A percentile compares a stretch with the other conserved stretches of the same genome.
phyloP scores from a whole-genome alignment of 1,284 basidiomycete genomes.

The Cryptococcus sp. region DNA sequence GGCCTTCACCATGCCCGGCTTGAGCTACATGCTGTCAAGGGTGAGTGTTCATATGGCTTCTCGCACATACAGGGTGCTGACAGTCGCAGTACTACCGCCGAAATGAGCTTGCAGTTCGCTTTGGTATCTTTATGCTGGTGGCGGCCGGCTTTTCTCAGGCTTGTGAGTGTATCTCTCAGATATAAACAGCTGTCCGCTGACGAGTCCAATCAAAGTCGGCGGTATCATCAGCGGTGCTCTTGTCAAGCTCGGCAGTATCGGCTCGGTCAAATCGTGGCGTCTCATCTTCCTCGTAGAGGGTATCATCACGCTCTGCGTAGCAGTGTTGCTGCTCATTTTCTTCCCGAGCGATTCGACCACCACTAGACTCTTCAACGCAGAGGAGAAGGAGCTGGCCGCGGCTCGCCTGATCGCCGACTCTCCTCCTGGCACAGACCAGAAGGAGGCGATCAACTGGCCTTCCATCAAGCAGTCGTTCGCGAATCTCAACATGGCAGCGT shows the following conservation, averaged over 20 bases:
- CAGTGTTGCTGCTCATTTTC: constrained; percentile 27
- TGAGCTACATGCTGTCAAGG: constrained; percentile 36
- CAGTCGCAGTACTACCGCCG: constrained; percentile 26
- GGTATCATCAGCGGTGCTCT: constrained; percentile 26
- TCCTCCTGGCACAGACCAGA: constrained; percentile 26
- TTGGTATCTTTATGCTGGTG: constrained; percentile 29
- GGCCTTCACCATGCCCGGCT: constrained; percentile 37
- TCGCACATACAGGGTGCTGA: too few relatives aligned
- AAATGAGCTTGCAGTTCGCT: constrained; percentile 24
- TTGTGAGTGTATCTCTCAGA: constrained; percentile 5
- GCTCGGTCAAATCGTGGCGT: constrained; percentile 22
- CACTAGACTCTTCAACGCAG: constrained; percentile 27
- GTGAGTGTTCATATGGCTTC: constrained; percentile 13
- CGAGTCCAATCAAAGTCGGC: constrained; percentile 12
- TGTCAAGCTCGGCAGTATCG: constrained; percentile 24
- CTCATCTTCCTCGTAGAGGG: constrained; percentile 39
- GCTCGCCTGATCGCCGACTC: constrained; percentile 31
- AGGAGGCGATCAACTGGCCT: constrained; percentile 21
- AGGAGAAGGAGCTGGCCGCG: constrained; percentile 30
- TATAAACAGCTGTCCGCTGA: neutral
- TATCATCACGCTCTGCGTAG: constrained; percentile 37
- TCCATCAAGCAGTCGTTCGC: constrained; percentile 21
- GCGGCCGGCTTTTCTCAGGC: constrained; percentile 16
- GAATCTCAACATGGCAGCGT: constrained; percentile 20
- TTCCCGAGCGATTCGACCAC: constrained; percentile 33